phyloP scores from a whole-genome alignment of 2,329 filamentous ascomycete species.

The Drechslera avenae region DNA sequence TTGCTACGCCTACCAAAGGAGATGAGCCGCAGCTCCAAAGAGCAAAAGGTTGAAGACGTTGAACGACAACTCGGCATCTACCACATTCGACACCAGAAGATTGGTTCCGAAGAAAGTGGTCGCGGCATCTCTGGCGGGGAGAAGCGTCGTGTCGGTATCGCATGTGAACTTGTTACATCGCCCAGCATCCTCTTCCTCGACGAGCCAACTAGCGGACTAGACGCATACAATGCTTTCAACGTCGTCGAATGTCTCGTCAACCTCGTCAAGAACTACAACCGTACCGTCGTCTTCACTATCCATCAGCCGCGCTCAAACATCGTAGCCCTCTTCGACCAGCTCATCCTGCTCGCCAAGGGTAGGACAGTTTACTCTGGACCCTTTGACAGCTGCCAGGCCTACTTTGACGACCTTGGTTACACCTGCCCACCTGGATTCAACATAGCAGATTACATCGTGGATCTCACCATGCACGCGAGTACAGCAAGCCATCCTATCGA shows the following conservation, averaged over 20 bases:
- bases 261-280: slow-evolving; percentile 92
- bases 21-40: slow-evolving; percentile 87
- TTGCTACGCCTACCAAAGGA: slow-evolving; percentile 87
- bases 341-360: slow-evolving; percentile 89
- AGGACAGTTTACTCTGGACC: slow-evolving; percentile 92
- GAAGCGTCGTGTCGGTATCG: slow-evolving; percentile 93
- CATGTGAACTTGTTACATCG: slow-evolving; percentile 95
- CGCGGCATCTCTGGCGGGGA: slow-evolving; percentile 97
- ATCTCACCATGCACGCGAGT: slow-evolving; percentile 95
- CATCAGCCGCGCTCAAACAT: slow-evolving; percentile 98
- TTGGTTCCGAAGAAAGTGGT: slow-evolving; percentile 93
- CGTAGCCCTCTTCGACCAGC: slow-evolving; percentile 90
- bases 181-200: slow-evolving; percentile 97
- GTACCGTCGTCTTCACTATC: slow-evolving; percentile 97
- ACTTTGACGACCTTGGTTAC: slow-evolving; percentile 92
- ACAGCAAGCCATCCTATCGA: slow-evolving; percentile 60
- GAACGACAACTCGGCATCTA: slow-evolving; percentile 95
- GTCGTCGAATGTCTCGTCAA: slow-evolving; percentile 95
- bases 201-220: slow-evolving; percentile 93
- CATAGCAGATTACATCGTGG: slow-evolving; percentile 96
- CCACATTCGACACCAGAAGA: slow-evolving; percentile 91
- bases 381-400: slow-evolving; percentile 84
- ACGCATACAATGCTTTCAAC: slow-evolving; percentile 97
- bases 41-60: slow-evolving; percentile 88
- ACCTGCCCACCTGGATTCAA: slow-evolving; percentile 96